Percentiles rank a stretch among this genome's conserved stretches.
phyloP scores from a whole-genome alignment of 2,329 filamentous ascomycete genomes.

The Allantophomopsis cytisporea region DNA sequence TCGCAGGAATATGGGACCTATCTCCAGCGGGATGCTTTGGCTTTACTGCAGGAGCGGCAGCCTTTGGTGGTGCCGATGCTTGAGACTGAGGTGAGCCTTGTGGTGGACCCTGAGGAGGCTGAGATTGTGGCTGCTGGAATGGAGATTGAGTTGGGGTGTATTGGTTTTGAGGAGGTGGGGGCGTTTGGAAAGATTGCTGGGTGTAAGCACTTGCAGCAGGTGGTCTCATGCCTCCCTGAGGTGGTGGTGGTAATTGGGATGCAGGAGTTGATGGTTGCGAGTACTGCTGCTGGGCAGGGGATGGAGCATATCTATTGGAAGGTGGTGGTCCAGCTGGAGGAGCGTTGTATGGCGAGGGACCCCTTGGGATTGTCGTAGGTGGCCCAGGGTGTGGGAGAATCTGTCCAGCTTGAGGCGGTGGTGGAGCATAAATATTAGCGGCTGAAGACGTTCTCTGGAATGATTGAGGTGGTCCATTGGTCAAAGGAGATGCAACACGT shows the following conservation, averaged over 20 bases:
- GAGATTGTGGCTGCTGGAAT: constrained; percentile 26
- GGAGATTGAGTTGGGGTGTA: constrained; percentile 44
- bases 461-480: constrained; percentile 34
- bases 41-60: constrained; percentile 28
- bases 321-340: constrained; percentile 59
- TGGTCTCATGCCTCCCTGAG: constrained; percentile 26
- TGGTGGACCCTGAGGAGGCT: constrained; percentile 36
- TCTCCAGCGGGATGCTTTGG: constrained; percentile 69
- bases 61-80: constrained; percentile 24
- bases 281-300: constrained; percentile 40
- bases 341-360: constrained; percentile 75
- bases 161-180: constrained; percentile 31
- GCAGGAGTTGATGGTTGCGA: constrained; percentile 27
- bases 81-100: constrained; percentile 27
- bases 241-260: constrained; percentile 23
- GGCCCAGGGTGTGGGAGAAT: constrained; percentile 18
- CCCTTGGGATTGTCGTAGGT: constrained; percentile 53
- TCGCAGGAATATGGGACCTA: constrained; percentile 72
- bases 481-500: constrained; percentile 59
- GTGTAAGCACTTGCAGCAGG: constrained; percentile 31
- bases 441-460: constrained; percentile 40
- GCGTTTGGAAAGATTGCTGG: constrained; percentile 23
- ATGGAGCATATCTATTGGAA: constrained; percentile 62
- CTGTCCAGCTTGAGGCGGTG: constrained; percentile 24
- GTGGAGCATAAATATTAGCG: constrained; percentile 51